Evolutionary conservation across 2,329 filamentous ascomycete species (phyloP).

Genomic region (Calonectria naviculata): DNA sequence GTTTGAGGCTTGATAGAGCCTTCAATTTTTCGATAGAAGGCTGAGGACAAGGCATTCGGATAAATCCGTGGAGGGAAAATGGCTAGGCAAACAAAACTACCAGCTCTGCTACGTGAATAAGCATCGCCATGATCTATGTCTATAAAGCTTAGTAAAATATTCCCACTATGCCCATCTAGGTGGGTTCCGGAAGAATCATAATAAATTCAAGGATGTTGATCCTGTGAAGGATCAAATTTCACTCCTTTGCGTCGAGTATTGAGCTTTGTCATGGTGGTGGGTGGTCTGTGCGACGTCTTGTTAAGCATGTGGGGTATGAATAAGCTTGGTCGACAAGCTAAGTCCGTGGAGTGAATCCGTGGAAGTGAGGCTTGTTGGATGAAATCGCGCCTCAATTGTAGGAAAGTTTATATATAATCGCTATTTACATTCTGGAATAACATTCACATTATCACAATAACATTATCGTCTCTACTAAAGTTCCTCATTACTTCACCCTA

Average conservation of each 20-base stretch:
- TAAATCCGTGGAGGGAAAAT: too few relatives aligned
- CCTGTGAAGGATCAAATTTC: not conserved
- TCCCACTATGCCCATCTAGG: too few relatives aligned
- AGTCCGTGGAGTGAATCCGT: not conserved
- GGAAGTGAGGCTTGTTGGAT: not conserved
- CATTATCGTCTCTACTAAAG: not conserved
- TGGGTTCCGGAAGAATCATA: too few relatives aligned
- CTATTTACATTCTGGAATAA: not conserved
- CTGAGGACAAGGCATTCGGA: too few relatives aligned
- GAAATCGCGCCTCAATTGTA: not conserved
- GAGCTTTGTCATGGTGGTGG: not conserved
- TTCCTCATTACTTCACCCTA: too few relatives aligned
- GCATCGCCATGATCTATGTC: too few relatives aligned
- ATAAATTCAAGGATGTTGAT: not conserved
- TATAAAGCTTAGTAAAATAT: too few relatives aligned
- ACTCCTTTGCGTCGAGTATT: not conserved
- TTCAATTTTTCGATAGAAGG: too few relatives aligned
- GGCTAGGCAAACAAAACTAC: too few relatives aligned
- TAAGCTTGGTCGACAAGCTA: not conserved
- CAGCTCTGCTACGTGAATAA: too few relatives aligned
- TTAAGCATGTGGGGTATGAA: not conserved
- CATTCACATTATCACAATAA: not conserved
- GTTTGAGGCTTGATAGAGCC: too few relatives aligned
- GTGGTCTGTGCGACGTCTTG: too few relatives aligned
- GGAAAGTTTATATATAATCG: not conserved